These are phyloP conservation scores for Juglanconis oblonga DNA, from an alignment of 2,329 filamentous ascomycete genomes.

Conservation along the genomic window DNA sequence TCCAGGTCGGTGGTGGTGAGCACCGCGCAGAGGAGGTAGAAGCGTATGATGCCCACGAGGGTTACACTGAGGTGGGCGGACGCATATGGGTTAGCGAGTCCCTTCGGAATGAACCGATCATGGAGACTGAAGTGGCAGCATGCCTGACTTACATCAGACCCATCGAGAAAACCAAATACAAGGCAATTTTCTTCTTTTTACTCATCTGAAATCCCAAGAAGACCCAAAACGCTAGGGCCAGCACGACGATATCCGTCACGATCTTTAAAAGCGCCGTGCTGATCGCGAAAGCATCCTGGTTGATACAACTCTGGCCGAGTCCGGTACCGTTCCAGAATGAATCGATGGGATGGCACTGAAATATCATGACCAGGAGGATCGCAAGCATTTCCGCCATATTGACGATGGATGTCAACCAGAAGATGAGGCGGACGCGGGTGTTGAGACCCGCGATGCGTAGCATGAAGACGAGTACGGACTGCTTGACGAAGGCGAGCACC, in stretches of 20 bases:
- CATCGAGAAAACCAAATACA: slow-evolving; percentile 37
- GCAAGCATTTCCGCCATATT: slow-evolving; percentile 33
- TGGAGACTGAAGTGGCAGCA: background rate
- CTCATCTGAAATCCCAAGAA: slow-evolving; percentile 40
- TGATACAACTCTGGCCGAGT: slow-evolving; percentile 27
- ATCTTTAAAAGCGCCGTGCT: slow-evolving; percentile 27
- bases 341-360: slow-evolving; percentile 37
- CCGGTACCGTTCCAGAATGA: slow-evolving; percentile 20
- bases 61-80: slow-evolving; percentile 22
- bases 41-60: slow-evolving; percentile 32
- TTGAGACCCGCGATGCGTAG: slow-evolving; percentile 29
- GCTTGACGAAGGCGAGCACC: slow-evolving; percentile 31
- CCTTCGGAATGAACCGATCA: background rate
- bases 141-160: slow-evolving; percentile 26
- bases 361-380: slow-evolving; percentile 35
- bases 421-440: slow-evolving; percentile 24
- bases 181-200: slow-evolving; percentile 33
- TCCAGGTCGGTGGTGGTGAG: slow-evolving; percentile 20
- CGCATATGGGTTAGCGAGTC: slow-evolving; percentile 15
- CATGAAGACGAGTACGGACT: slow-evolving; percentile 31
- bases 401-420: slow-evolving; percentile 21
- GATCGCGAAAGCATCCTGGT: slow-evolving; percentile 24
- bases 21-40: slow-evolving; percentile 27
- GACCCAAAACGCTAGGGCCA: slow-evolving; percentile 38
- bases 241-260: slow-evolving; percentile 37